Evolutionary conservation across 306 rosid species (phyloP).

Genomic region (Benincasa hispida): DNA sequence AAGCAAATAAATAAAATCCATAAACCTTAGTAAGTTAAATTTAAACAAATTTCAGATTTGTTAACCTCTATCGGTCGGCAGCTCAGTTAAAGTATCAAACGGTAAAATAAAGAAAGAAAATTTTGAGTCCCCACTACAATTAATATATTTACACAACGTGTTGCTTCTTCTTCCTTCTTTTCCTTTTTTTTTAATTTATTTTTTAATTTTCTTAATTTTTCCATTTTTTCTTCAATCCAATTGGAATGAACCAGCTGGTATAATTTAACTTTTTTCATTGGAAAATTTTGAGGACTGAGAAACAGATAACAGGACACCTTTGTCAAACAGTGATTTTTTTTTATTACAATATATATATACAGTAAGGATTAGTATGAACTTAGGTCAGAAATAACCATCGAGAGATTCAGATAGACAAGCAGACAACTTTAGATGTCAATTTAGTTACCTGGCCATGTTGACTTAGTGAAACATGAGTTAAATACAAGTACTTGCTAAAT

Average conservation of each 20-base stretch:
- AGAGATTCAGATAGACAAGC: not conserved
- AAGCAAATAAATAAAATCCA: slow-evolving; percentile 5
- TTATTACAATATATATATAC: too few species aligned
- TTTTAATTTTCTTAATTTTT: not conserved
- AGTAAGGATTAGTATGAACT: not conserved
- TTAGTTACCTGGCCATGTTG: slow-evolving; percentile 2
- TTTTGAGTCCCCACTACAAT: not conserved
- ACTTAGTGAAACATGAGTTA: slow-evolving; percentile 6
- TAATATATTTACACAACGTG: not conserved
- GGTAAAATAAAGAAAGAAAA: not conserved
- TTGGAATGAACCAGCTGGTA: not conserved
- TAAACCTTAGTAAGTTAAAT: slow-evolving; percentile 9
- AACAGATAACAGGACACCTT: not conserved
- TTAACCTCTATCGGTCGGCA: not conserved
- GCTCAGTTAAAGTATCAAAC: not conserved
- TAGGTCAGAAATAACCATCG: not conserved
- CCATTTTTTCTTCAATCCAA: not conserved
- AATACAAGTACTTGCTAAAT: not conserved
- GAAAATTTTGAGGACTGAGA: not conserved
- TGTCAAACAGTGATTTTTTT: not conserved
- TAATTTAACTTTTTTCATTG: not conserved
- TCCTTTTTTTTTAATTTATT: not conserved
- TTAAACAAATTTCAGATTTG: not conserved
- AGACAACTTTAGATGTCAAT: not conserved
- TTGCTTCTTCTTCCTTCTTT: not conserved